Base-by-base conservation (phyloP, 805 yeast species). In the Candida tallmaniae region DNA sequence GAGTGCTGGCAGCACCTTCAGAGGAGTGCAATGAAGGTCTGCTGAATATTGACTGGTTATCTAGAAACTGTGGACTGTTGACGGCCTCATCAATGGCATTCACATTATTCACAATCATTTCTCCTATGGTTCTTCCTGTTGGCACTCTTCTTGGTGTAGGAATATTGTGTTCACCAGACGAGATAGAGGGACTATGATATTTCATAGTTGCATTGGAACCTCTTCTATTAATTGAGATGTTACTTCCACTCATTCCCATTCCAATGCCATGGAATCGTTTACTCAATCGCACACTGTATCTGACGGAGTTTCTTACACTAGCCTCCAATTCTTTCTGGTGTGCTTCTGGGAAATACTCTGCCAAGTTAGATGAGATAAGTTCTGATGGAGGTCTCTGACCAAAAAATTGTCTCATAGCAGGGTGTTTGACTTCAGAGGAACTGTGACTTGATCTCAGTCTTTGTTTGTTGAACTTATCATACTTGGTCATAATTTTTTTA, bases 321-420 rank as follows among this genome's bases (percentile, higher is more conserved):
- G 81, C 79, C 41, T 83, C 83, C 42, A 93, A 69, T 38, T 81
- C 81, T 29, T 73, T 68, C 33, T 78, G 74, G 16, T 76, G 80
- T 0, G 95, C 80, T 25, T 80, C 82, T 0, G 98, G 98, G 68
- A 93, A 93, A 56, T 85, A 90, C 43, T 89, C 95, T 2, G 88
- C 81, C 44, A 90, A 64, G 51, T 90, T 87, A 2, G 89, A 79
- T 2, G 97, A 85, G 41, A 90, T 93, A 47, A 89, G 73, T 52
- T 87, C 95, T 40, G 93, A 80, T 1, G 97, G 89, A 5, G 98
- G 98, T 50, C 98, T 70, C 56, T 86, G 96, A 16, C 94, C 94
- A 56, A 81, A 80, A 39, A 84, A 72, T 36, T 64, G 68, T 37
- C 75, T 65, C 47, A 72, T 41, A 2, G 55, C 48, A 27, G 46